Evolutionary conservation across 2,329 filamentous ascomycete genomes (phyloP).

Genomic region (Akanthomyces muscarius): DNA sequence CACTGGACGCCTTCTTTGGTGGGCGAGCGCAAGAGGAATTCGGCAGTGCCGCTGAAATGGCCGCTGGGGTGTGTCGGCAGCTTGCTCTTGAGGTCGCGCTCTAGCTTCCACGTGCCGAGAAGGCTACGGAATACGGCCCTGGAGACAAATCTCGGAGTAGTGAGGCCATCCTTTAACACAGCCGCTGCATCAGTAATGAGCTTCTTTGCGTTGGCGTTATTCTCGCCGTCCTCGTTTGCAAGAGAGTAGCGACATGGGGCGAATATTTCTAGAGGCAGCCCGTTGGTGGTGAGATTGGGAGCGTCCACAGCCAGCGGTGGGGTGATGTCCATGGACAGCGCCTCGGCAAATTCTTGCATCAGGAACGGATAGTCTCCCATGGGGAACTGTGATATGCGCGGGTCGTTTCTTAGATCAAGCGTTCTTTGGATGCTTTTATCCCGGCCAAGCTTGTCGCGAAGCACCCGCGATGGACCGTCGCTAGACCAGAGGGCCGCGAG

Average conservation of each 20-base stretch:
- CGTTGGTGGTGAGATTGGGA: slow-evolving; percentile 36
- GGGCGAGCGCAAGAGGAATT: slow-evolving; percentile 59
- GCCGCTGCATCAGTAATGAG: slow-evolving; percentile 45
- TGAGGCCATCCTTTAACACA: slow-evolving; percentile 39
- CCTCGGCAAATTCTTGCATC: slow-evolving; percentile 64
- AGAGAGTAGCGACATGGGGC: slow-evolving; percentile 53
- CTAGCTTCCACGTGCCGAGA: slow-evolving; percentile 65
- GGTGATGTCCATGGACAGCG: slow-evolving; percentile 48
- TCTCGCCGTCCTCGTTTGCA: slow-evolving; percentile 34
- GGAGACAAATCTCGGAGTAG: slow-evolving; percentile 51
- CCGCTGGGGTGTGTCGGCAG: slow-evolving; percentile 59
- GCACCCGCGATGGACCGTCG: slow-evolving; percentile 21
- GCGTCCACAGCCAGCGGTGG: slow-evolving; percentile 27
- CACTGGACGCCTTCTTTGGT: slow-evolving; percentile 49
- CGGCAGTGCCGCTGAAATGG: slow-evolving; percentile 59
- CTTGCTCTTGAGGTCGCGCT: slow-evolving; percentile 51
- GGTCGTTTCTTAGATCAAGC: slow-evolving; percentile 48
- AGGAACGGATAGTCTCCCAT: slow-evolving; percentile 79
- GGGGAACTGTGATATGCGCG: slow-evolving; percentile 64
- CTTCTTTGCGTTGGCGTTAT: slow-evolving; percentile 34
- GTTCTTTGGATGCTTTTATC: slow-evolving; percentile 46
- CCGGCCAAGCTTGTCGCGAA: slow-evolving; percentile 38
- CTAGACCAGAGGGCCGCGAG: slow-evolving; percentile 58
- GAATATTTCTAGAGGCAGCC: slow-evolving; percentile 48
- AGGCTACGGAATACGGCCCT: slow-evolving; percentile 67